Evolutionary conservation across 495 filamentous ascomycete species (phyloP), one percentile per base, ranked within the genome.

Genomic region (Chaetomium tenue): DNA sequence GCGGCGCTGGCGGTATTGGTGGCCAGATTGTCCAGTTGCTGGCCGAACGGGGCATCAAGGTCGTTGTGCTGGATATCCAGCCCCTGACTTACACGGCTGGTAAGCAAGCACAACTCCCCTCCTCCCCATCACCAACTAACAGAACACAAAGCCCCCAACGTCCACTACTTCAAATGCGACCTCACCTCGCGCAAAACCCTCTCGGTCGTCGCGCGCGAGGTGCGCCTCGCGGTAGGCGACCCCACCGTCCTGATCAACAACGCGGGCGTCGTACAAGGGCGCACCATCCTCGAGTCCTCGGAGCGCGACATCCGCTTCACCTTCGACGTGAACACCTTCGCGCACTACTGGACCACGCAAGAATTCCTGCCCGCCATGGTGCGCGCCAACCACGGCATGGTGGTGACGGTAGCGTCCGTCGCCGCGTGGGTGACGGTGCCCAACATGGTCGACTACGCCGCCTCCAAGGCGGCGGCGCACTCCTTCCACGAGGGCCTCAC

Each of bases 231-330:
- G 5, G 75, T 89, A 62, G 89, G 89, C 64, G 50, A 80, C 7
- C 89, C 89, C 0, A 91, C 87, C 2, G 77, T 91, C 63, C 76
- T 92, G 0, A 87, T 92, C 76, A 90, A 90, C 79, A 92, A 91
- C 71, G 89, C 89, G 2, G 89, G 88, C 58, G 79, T 89, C 33
- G 82, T 80, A 23, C 80, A 79, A n/a, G 86, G 84, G 42, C 81
- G 83, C 26, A 81, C 82, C 23, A 81, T 92, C 61, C 82, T 91
- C 28, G 76, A 79, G 60, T 73, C 81, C 37, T 81, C 79, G 5
- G 83, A 87, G 58, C 71, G 69, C 6, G 82, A 86, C 60, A 80
- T 88, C 58, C 77, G 79, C 5, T 85, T 86, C 65, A 87, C 85
- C 67, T 91, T 91, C 72, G 85, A 87, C 62, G 87, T 91, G 67